Evolutionary conservation across 306 rosid species (phyloP).

Genomic region (Cercis canadensis): DNA sequence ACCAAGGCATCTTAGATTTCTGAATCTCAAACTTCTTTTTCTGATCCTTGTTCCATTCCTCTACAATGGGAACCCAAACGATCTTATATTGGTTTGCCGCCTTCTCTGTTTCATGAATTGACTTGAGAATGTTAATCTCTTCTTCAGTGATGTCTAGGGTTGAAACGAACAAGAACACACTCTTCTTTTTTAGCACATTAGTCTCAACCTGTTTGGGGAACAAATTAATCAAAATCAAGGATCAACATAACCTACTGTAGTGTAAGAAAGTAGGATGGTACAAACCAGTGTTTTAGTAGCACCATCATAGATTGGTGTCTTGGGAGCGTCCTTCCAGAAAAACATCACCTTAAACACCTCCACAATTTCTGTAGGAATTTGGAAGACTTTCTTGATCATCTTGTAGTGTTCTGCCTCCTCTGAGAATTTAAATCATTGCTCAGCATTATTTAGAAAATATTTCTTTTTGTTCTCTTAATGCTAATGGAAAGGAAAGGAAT

Average conservation of each 20-base stretch:
- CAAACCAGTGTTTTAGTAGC: slow-evolving; percentile 29
- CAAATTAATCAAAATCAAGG: background rate
- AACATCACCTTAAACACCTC: slow-evolving; percentile 12
- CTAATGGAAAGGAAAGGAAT: too few species aligned
- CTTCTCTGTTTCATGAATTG: slow-evolving; percentile 48
- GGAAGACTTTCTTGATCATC: slow-evolving; percentile 32
- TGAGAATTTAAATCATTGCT: slow-evolving; percentile 1
- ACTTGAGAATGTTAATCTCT: slow-evolving; percentile 45
- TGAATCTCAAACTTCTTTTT: slow-evolving; percentile 58
- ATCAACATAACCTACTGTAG: too few species aligned
- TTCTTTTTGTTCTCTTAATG: background rate
- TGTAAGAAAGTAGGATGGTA: too few species aligned
- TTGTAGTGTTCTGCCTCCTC: slow-evolving; percentile 29
- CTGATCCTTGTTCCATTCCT: slow-evolving; percentile 51
- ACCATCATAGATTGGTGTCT: slow-evolving; percentile 42
- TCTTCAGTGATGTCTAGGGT: slow-evolving; percentile 55
- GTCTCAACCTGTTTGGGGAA: slow-evolving; percentile 42
- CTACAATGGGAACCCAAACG: slow-evolving; percentile 76
- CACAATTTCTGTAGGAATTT: slow-evolving; percentile 13
- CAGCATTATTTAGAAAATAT: background rate
- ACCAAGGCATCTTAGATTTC: slow-evolving; percentile 63
- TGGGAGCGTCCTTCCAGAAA: background rate
- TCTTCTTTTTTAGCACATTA: slow-evolving; percentile 48
- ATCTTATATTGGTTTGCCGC: slow-evolving; percentile 46
- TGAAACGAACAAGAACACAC: slow-evolving; percentile 55